Conservation (phyloP, 495 filamentous ascomycete species). For the Lasiosphaeria hispida region DNA sequence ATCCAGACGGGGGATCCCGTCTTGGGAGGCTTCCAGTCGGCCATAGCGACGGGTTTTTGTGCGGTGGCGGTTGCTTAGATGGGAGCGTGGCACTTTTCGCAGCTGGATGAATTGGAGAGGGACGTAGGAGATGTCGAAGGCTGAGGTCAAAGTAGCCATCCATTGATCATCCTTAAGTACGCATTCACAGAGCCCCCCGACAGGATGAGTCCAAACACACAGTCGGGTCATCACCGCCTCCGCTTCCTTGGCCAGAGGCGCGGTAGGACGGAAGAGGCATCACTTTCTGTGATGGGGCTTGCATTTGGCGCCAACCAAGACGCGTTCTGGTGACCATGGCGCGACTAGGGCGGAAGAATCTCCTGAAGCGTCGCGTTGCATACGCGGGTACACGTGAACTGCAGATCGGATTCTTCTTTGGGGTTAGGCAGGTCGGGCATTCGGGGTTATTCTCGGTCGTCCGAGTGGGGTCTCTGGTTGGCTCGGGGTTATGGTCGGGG, state of each 20-base stretch:
- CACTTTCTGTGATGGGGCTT: too few relatives aligned
- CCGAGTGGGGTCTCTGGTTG: too few relatives aligned
- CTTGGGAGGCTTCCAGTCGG: slow-evolving; percentile 19
- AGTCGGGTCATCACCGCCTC: neutral
- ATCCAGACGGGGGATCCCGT: slow-evolving; percentile 15
- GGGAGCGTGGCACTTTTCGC: neutral
- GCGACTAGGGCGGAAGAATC: neutral
- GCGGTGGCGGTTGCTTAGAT: neutral
- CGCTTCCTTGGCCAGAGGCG: neutral
- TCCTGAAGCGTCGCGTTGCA: neutral
- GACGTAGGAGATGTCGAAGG: neutral
- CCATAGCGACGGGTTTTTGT: neutral
- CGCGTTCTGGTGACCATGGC: neutral
- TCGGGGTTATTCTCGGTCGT: too few relatives aligned
- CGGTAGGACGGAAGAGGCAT: neutral
- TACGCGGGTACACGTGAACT: neutral
- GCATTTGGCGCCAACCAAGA: too few relatives aligned
- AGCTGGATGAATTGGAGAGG: neutral
- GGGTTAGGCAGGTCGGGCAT: too few relatives aligned
- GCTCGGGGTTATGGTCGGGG: too few relatives aligned
- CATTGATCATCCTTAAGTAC: too few relatives aligned
- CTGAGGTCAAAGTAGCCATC: too few relatives aligned
- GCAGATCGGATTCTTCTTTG: neutral
- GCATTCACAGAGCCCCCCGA: too few relatives aligned
- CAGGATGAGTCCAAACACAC: too few relatives aligned